Evolutionary conservation across 352 stramenopile species (phyloP).

Genomic region (Globisporangium apiculatum): DNA sequence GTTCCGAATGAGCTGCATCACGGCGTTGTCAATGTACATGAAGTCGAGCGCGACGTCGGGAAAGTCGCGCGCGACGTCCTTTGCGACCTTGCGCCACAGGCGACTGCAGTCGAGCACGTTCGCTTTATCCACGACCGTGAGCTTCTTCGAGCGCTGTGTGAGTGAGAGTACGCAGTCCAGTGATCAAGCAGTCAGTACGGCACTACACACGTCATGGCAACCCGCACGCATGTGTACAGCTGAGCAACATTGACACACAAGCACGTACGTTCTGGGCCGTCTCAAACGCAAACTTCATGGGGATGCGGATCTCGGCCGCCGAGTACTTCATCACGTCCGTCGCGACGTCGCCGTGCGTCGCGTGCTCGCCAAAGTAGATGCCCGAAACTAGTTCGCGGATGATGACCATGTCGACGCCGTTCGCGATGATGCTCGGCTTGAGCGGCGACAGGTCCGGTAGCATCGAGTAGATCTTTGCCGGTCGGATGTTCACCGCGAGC

Average conservation of each 20-base stretch:
- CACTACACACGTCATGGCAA: no score
- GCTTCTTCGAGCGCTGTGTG: slow-evolving; percentile 87
- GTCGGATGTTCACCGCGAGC: slow-evolving; percentile 97
- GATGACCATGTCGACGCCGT: slow-evolving; percentile 97
- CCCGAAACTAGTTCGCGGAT: slow-evolving; percentile 97
- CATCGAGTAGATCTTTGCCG: slow-evolving; percentile 97
- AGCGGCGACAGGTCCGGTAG: slow-evolving; percentile 96
- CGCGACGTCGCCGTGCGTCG: slow-evolving; percentile 55
- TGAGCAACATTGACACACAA: not conserved
- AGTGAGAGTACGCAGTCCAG: slow-evolving; percentile 37
- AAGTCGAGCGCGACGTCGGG: slow-evolving; percentile 93
- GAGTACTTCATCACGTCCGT: slow-evolving; percentile 98
- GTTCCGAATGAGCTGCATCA: no score
- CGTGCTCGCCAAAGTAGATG: slow-evolving; percentile 97
- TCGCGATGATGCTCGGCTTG: slow-evolving; percentile 94
- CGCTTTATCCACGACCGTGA: slow-evolving; percentile 98
- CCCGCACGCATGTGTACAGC: no score
- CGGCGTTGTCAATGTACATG: slow-evolving; percentile 99
- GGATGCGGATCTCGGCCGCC: slow-evolving; percentile 87
- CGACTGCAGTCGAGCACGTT: slow-evolving; percentile 97
- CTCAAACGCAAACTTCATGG: slow-evolving; percentile 83
- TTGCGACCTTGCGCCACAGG: slow-evolving; percentile 90
- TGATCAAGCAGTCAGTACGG: slow-evolving; percentile 2
- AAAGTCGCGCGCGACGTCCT: slow-evolving; percentile 88
- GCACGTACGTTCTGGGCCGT: slow-evolving; percentile 64